These are phyloP conservation scores for Aspergillus sergii DNA, from an alignment of 2,329 filamentous ascomycete genomes.

Conservation along the genomic window DNA sequence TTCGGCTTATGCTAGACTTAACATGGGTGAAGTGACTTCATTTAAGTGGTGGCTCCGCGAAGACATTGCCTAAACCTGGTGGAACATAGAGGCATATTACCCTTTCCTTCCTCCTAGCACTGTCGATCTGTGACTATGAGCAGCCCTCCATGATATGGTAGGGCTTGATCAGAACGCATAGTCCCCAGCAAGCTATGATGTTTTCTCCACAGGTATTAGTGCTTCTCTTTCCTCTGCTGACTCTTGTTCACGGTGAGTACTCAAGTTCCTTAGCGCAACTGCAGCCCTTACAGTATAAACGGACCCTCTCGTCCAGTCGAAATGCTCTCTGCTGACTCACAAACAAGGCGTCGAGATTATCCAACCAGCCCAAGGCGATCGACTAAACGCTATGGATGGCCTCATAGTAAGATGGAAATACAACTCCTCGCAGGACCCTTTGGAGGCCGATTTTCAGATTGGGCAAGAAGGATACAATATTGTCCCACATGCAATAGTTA, in stretches of 20 bases:
- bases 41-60: neutral
- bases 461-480: neutral
- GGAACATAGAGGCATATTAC: neutral
- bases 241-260: neutral
- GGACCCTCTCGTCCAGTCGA: neutral
- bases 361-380: neutral
- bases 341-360: neutral
- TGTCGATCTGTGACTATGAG: neutral
- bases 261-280: neutral
- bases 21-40: neutral
- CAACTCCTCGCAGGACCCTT: neutral
- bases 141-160: neutral
- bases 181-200: neutral
- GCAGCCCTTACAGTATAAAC: neutral
- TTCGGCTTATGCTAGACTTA: neutral
- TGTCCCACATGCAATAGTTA: neutral
- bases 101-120: neutral
- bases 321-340: neutral
- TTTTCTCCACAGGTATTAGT: neutral
- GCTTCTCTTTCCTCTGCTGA: neutral
- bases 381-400: neutral
- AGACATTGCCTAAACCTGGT: neutral
- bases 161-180: neutral
- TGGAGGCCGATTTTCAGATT: neutral
- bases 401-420: neutral